A percentile compares a stretch with the other conserved stretches of the same genome.
Evolutionary conservation across 306 rosid species (phyloP).

Genomic region (Sophora flavescens): DNA sequence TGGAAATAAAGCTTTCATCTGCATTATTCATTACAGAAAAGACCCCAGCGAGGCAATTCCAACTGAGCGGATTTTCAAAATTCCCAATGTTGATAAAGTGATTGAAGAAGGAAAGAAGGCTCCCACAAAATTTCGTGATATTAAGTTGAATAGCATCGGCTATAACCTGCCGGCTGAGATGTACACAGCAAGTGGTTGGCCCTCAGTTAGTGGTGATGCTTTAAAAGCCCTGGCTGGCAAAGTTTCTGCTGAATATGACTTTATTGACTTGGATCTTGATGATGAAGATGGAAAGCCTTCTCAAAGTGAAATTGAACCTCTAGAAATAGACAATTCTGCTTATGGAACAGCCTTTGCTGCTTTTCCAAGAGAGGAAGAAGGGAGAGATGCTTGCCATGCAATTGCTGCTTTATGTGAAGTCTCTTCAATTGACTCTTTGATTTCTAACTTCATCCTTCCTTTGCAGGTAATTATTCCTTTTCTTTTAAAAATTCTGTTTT

Average conservation of each 20-base stretch:
- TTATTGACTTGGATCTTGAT: slow-evolving; percentile 49
- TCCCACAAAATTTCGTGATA: slow-evolving; percentile 68
- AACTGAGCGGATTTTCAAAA: slow-evolving; percentile 63
- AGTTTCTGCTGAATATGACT: slow-evolving; percentile 84
- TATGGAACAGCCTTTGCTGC: slow-evolving; percentile 80
- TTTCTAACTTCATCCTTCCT: slow-evolving; percentile 97
- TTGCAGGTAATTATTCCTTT: slow-evolving; percentile 69
- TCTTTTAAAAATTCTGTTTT: not conserved
- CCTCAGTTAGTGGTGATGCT: slow-evolving; percentile 81
- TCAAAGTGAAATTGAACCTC: slow-evolving; percentile 48
- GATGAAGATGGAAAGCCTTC: slow-evolving; percentile 51
- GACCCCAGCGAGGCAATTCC: slow-evolving; percentile 65
- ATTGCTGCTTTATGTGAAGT: slow-evolving; percentile 96
- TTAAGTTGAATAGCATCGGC: slow-evolving; percentile 63
- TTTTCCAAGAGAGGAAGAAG: slow-evolving; percentile 67
- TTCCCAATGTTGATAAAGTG: slow-evolving; percentile 78
- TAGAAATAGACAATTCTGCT: slow-evolving; percentile 57
- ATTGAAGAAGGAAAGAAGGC: slow-evolving; percentile 80
- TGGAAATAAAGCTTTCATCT: slow-evolving; percentile 22
- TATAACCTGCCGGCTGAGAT: slow-evolving; percentile 59
- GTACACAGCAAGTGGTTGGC: slow-evolving; percentile 94
- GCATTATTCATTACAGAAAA: slow-evolving; percentile 66
- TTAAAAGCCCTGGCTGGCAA: slow-evolving; percentile 85
- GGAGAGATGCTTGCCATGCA: slow-evolving; percentile 95
- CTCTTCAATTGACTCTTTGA: slow-evolving; percentile 89